Evolutionary conservation across 495 filamentous ascomycete species (phyloP).

Genomic region (Xylaria bambusicola): DNA sequence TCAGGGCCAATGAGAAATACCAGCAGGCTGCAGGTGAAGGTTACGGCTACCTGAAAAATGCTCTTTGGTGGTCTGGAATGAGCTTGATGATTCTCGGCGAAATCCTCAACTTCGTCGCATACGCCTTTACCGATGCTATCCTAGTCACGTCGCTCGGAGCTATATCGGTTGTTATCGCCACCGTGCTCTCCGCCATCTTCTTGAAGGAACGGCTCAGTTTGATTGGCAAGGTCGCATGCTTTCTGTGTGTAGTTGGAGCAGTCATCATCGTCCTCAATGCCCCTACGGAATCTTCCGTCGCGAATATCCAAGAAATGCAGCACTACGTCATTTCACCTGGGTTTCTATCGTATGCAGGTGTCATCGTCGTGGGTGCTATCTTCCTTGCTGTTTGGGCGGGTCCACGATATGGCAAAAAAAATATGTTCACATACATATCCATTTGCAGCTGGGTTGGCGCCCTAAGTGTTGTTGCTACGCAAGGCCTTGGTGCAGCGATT

Average conservation of each 20-base stretch:
- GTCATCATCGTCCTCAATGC: slow-evolving; percentile 95
- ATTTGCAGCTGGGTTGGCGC: slow-evolving; percentile 96
- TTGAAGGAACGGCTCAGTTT: slow-evolving; percentile 94
- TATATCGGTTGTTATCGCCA: slow-evolving; percentile 92
- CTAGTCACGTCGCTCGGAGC: slow-evolving; percentile 93
- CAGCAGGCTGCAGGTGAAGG: slow-evolving; percentile 95
- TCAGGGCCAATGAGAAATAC: slow-evolving; percentile 94
- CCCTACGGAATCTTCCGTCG: slow-evolving; percentile 79
- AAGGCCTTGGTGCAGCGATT: slow-evolving; percentile 90
- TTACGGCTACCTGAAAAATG: slow-evolving; percentile 96
- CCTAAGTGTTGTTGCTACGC: slow-evolving; percentile 91
- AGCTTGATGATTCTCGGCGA: slow-evolving; percentile 96
- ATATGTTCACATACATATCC: slow-evolving; percentile 95
- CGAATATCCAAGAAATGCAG: slow-evolving; percentile 91
- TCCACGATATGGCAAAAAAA: slow-evolving; percentile 91
- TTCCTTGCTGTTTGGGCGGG: slow-evolving; percentile 81
- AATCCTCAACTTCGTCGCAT: slow-evolving; percentile 96
- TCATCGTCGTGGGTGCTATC: slow-evolving; percentile 71
- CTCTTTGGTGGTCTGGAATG: slow-evolving; percentile 96
- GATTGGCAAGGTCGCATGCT: slow-evolving; percentile 94
- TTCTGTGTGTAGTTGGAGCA: slow-evolving; percentile 90
- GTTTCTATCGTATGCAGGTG: slow-evolving; percentile 81
- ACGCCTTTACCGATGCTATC: slow-evolving; percentile 96
- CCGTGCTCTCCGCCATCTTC: slow-evolving; percentile 92
- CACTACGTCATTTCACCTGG: slow-evolving; percentile 83